A percentile compares a stretch with the other conserved stretches of the same genome.
phyloP scores from a whole-genome alignment of 345 rosid genomes.

The Sisymbrium altissimum region DNA sequence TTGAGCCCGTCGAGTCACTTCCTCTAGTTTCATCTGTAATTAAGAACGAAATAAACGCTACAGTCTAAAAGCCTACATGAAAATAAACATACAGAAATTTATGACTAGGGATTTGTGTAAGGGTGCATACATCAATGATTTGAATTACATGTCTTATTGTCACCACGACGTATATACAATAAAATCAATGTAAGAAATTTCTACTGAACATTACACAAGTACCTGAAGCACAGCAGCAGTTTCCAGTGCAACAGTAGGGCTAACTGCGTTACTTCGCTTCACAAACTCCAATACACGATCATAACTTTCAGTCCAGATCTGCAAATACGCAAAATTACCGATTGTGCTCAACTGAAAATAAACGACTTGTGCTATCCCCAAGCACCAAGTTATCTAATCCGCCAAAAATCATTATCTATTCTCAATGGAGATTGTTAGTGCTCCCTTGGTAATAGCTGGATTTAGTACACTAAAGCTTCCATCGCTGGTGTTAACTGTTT shows the following conservation, averaged over 20 bases:
- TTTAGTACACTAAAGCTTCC: slow-evolving; percentile 6
- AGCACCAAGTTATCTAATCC: slow-evolving; percentile 1
- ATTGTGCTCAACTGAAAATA: slow-evolving; percentile 12
- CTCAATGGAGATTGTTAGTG: neutral
- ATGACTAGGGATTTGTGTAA: slow-evolving; percentile 5
- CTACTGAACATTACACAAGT: slow-evolving; percentile 33
- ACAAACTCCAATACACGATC: slow-evolving; percentile 86
- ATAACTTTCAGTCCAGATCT: slow-evolving; percentile 91
- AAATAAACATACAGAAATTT: slow-evolving; percentile 2
- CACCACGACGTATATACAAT: neutral
- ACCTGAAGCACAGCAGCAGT: slow-evolving; percentile 99
- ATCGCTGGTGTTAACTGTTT: neutral
- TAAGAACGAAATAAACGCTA: neutral
- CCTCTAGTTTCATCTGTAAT: slow-evolving; percentile 81
- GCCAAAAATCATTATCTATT: neutral
- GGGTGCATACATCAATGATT: neutral
- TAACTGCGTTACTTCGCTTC: slow-evolving; percentile 91
- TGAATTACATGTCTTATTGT: slow-evolving; percentile 7
- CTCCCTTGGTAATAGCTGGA: slow-evolving; percentile 7
- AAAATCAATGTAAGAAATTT: neutral
- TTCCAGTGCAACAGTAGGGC: slow-evolving; percentile 91
- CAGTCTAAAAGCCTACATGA: slow-evolving; percentile 3
- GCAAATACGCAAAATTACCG: slow-evolving; percentile 26
- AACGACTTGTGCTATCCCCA: neutral
- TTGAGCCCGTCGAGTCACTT: slow-evolving; percentile 95